Evolutionary conservation across 2,329 filamentous ascomycete genomes (phyloP), one percentile per base, ranked within the genome.

Genomic region (Chrysoporthe cubensis): DNA sequence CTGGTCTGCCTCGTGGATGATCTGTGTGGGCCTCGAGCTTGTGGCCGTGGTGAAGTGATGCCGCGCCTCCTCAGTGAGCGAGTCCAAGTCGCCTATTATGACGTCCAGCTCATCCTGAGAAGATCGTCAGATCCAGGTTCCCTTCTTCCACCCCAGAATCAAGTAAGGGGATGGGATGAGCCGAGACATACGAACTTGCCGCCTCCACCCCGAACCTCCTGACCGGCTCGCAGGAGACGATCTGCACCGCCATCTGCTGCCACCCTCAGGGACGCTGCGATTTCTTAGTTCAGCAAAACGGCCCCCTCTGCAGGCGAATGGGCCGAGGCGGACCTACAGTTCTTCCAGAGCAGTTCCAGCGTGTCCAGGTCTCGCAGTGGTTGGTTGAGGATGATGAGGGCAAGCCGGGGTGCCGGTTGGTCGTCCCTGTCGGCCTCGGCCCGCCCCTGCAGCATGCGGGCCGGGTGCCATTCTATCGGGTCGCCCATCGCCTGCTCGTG

Each of bases 191-290:
- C 82, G 70, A 81, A 82, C 71, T 57, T 67, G 40, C 40, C 37
- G 5, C 50, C 37, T 32, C 72, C 72, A 11, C 69, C 65, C 48
- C 43, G 48, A 1, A 62, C 66, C 46, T 71, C 34, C 1, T 71
- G 61, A 37, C 69, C 71, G 5, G 83, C 77, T 43, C 83, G 76
- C 66, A 83, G 80, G 78, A 97, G 84, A 48, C 88, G 85, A 75
- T 98, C 97, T 58, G 94, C 94, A 34, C 94, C 96, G 66, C 94
- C 96, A 80, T 99, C 96, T 40, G 94, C 96, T 68, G 94, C 97
- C 64, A 98, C 84, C 34, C 86, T 87, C 70, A 90, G 85, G 32
- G 80, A 81, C 64, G 91, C 90, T 92, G 26, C 32, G 26, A 11
- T 40, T 7, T 13, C 57, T 71, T 42, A 69, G 67, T 14, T 46